A percentile compares a stretch with the other conserved stretches of the same genome.
These are phyloP conservation scores for Tulasnella sp. DNA, from an alignment of 768 basidiomycete species.

Conservation along the genomic window DNA sequence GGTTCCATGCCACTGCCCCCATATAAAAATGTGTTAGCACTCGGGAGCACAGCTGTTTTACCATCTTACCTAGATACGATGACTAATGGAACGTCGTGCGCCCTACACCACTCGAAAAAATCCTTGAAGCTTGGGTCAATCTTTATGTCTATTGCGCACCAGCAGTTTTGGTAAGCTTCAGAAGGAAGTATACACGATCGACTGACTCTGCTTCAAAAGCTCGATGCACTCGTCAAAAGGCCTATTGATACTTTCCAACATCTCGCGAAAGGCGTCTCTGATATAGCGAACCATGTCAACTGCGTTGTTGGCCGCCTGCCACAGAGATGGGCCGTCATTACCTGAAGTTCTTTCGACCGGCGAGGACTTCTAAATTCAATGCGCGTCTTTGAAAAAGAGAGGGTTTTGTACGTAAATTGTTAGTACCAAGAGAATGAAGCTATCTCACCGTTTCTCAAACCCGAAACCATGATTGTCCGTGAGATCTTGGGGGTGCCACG, in stretches of 20 bases:
- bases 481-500: slow-evolving; percentile 51
- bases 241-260: slow-evolving; percentile 70
- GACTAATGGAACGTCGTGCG: slow-evolving; percentile 75
- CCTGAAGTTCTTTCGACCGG: slow-evolving; percentile 69
- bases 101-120: slow-evolving; percentile 82
- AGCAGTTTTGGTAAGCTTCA: not conserved
- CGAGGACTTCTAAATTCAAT: slow-evolving; percentile 68
- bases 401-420: not conserved
- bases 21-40: not conserved
- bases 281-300: not conserved
- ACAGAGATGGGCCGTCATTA: slow-evolving; percentile 19
- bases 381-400: slow-evolving; percentile 43
- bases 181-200: not conserved
- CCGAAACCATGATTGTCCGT: slow-evolving; percentile 92
- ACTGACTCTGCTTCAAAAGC: slow-evolving; percentile 64
- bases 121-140: slow-evolving; percentile 85
- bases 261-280: slow-evolving; percentile 83
- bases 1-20: slow-evolving; percentile 80
- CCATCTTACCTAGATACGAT: slow-evolving; percentile 78
- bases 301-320: not conserved
- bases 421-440: too few relatives aligned
- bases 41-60: not conserved
- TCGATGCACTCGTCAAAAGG: slow-evolving; percentile 84
- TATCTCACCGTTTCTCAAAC: slow-evolving; percentile 51
- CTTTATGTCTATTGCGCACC: slow-evolving; percentile 64